Percentiles rank a stretch among this genome's conserved stretches.
phyloP scores from a whole-genome alignment of 257 asterid genomes.

The Petunia secreta region DNA sequence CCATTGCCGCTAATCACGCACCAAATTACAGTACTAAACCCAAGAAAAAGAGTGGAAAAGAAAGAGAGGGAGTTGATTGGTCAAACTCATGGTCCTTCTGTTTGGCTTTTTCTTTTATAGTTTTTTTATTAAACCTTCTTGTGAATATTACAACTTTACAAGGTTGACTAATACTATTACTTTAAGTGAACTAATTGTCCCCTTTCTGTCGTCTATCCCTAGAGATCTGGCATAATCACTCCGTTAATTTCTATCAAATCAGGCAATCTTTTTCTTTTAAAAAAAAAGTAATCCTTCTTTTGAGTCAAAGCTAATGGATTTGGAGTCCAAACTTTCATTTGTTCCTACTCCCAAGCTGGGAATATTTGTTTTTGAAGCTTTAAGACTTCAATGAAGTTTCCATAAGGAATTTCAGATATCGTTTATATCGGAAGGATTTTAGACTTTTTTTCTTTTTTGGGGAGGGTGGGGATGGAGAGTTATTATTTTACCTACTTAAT shows the following conservation, averaged over 20 bases:
- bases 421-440: not conserved
- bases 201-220: constrained; percentile 10
- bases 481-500: not conserved
- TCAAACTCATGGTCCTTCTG: constrained; percentile 39
- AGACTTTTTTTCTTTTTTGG: not conserved
- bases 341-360: not conserved
- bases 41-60: constrained; percentile 25
- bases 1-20: constrained; percentile 60
- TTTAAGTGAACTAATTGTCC: constrained; percentile 18
- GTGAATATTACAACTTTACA: not conserved
- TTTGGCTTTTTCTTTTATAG: constrained; percentile 6
- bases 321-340: not conserved
- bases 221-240: constrained; percentile 13
- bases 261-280: not conserved
- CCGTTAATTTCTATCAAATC: constrained; percentile 24
- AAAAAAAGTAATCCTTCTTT: not conserved
- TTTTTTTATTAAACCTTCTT: not conserved
- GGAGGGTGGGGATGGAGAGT: not conserved
- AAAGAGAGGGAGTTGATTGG: constrained; percentile 39
- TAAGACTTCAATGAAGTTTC: not conserved
- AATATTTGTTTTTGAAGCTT: not conserved
- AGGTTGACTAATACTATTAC: constrained; percentile 20
- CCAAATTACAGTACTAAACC: constrained; percentile 31
- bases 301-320: not conserved
- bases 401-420: not conserved